Conservation (phyloP, 306 rosid species). For the Lathyrus oleraceus region DNA sequence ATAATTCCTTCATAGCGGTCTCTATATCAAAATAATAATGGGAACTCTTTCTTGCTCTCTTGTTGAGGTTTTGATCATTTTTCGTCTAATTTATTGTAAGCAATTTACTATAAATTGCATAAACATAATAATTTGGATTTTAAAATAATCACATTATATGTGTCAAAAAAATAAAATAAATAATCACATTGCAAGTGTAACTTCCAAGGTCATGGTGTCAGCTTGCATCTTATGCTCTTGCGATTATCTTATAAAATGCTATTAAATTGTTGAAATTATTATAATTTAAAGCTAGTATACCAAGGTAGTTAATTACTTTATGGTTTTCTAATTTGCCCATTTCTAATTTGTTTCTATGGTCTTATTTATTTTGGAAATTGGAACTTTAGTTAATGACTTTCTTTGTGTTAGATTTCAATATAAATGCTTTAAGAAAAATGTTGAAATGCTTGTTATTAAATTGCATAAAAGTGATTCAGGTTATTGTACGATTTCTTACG, state of each 20-base stretch:
- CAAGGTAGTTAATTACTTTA: neutral
- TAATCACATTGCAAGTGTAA: neutral
- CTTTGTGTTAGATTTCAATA: constrained; percentile 15
- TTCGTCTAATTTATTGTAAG: constrained; percentile 11
- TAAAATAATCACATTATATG: neutral
- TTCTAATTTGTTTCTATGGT: constrained; percentile 24
- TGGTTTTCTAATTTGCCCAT: constrained; percentile 10
- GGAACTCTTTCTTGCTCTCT: constrained; percentile 1
- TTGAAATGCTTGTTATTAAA: constrained; percentile 25
- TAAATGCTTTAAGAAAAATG: constrained; percentile 3
- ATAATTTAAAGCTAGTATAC: constrained; percentile 17
- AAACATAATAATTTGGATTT: constrained; percentile 15
- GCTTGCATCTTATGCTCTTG: constrained; percentile 9
- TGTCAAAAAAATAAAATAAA: no score
- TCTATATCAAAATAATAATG: constrained; percentile 24
- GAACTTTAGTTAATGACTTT: constrained; percentile 32
- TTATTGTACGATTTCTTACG: constrained; percentile 24
- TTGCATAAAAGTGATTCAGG: constrained; percentile 26
- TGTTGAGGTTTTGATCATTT: neutral
- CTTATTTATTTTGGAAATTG: constrained; percentile 30
- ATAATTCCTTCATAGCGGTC: constrained; percentile 21
- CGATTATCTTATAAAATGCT: constrained; percentile 22
- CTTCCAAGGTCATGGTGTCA: constrained; percentile 21
- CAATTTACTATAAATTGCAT: neutral
- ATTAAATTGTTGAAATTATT: constrained; percentile 21